Percentiles rank a stretch among this genome's conserved stretches.
Evolutionary conservation across 768 basidiomycete genomes (phyloP).

Genomic region (Sutorius australiensis): DNA sequence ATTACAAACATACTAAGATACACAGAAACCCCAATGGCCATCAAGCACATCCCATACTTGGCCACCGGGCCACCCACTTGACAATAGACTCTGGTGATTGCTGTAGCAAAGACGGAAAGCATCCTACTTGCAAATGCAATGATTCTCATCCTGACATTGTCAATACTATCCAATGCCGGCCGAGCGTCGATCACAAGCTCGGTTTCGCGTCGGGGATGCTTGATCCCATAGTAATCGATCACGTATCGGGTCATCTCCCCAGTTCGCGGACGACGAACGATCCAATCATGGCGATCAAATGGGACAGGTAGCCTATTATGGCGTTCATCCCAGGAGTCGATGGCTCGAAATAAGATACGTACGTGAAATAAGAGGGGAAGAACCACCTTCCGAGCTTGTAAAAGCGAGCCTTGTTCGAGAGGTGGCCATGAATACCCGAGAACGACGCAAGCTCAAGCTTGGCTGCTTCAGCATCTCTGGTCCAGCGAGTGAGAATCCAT

Average conservation of each 20-base stretch:
- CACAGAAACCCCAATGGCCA: slow-evolving; percentile 2
- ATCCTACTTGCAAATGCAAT: neutral
- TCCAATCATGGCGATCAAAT: slow-evolving; percentile 16
- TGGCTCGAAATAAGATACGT: neutral
- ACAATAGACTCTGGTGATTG: neutral
- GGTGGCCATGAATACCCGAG: slow-evolving; percentile 13
- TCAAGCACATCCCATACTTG: neutral
- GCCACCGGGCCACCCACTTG: neutral
- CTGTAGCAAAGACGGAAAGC: neutral
- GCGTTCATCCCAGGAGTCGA: neutral
- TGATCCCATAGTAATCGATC: slow-evolving; percentile 15
- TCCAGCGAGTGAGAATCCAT: neutral
- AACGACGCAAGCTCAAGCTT: slow-evolving; percentile 11
- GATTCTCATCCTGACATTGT: slow-evolving; percentile 11
- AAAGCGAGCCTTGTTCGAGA: slow-evolving; percentile 13
- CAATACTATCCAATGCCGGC: slow-evolving; percentile 5
- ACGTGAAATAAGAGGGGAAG: slow-evolving; percentile 10
- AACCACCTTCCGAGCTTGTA: neutral
- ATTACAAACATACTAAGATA: neutral
- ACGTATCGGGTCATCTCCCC: slow-evolving; percentile 5
- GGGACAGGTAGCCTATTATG: slow-evolving; percentile 6
- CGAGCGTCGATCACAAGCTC: slow-evolving; percentile 2
- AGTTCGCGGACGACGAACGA: slow-evolving; percentile 5
- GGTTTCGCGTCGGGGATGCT: slow-evolving; percentile 3
- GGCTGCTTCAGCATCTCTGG: slow-evolving; percentile 4